These are phyloP conservation scores for Psilocybe tampanensis DNA, from an alignment of 768 basidiomycete species.

Conservation along the genomic window DNA sequence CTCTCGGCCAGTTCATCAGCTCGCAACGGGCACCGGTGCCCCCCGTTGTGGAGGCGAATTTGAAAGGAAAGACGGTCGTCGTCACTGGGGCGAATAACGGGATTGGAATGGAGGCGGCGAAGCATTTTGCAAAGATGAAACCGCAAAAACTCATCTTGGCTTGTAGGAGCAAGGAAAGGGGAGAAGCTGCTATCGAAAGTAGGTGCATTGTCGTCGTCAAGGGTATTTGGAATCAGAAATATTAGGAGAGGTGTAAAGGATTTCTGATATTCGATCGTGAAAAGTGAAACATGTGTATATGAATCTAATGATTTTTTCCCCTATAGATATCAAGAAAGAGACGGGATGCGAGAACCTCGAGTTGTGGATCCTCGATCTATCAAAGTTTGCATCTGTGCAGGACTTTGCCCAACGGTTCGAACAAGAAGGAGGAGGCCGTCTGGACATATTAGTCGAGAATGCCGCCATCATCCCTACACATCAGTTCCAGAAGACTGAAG, in stretches of 20 bases:
- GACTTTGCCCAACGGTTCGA: slow-evolving; percentile 37
- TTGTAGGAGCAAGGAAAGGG: slow-evolving; percentile 37
- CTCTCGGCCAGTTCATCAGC: slow-evolving; percentile 17
- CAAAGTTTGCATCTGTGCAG: slow-evolving; percentile 40
- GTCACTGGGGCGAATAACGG: slow-evolving; percentile 55
- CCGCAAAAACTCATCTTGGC: slow-evolving; percentile 40
- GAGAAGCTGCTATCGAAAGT: slow-evolving; percentile 38
- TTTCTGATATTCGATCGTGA: too few relatives aligned
- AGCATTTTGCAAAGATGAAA: slow-evolving; percentile 47
- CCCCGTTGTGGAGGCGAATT: slow-evolving; percentile 32
- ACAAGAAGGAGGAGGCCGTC: slow-evolving; percentile 29
- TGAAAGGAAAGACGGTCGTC: slow-evolving; percentile 47
- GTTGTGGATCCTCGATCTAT: slow-evolving; percentile 44
- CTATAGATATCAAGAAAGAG: slow-evolving; percentile 16
- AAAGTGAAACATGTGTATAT: too few relatives aligned
- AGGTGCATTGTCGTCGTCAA: too few relatives aligned
- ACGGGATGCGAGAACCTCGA: slow-evolving; percentile 38
- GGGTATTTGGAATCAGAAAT: too few relatives aligned
- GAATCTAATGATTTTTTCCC: not conserved
- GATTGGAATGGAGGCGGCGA: slow-evolving; percentile 47
- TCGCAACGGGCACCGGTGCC: slow-evolving; percentile 25
- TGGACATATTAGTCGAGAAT: slow-evolving; percentile 36
- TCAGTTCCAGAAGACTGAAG: slow-evolving; percentile 21
- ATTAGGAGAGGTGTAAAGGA: too few relatives aligned
- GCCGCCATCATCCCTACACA: slow-evolving; percentile 12